Base-by-base conservation (phyloP, 2,329 filamentous ascomycete genomes). In the Fusarium papillatum region DNA sequence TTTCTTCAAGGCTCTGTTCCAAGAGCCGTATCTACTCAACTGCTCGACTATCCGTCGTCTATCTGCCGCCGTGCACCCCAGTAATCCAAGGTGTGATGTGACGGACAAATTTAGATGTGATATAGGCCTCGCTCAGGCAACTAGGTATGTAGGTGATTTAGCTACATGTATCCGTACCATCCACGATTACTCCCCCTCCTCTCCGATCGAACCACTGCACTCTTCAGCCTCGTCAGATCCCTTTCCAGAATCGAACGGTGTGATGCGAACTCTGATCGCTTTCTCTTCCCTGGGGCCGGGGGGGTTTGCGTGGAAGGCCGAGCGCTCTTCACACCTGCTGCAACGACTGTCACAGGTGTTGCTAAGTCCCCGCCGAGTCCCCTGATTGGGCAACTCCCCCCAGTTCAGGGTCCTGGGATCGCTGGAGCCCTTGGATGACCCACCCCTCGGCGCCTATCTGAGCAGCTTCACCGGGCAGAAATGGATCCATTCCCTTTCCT, bases 151-250 rank as follows among this genome's bases (percentile, higher is more conserved):
- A 36, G 34, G 34, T 36, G 34, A 36, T 59, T 43, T 50, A 65
- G 38, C 53, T 69, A 63, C 34, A 36, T 36, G 34, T 36, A 36
- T 36, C 34, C 34, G 34, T 36, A 36, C 66, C 71, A 39, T 57
- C 57, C 50, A 64, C 69, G 64, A 75, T 31, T 70, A 70, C 71
- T 46, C 36, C 50, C 68, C 75, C 69, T 70, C 64, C 16, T 71
- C 46, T 31, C 71, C 26, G 46, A 79, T 80, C 76, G 78, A 75
- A 76, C 78, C 78, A 79, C 71, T 67, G 46, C 34, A 48, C 48
- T 66, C 55, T 36, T 70, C 67, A 72, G 71, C 71, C 76, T 79
- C 78, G 76, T 80, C 78, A 80, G 76, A 80, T 80, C 53, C 74
- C 34, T 64, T 53, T 43, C 46, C 46, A 71, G 62, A 80, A 80